Evolutionary conservation across 768 basidiomycete genomes (phyloP), one percentile per base, ranked within the genome.

Genomic region (Leccinellum albellum): DNA sequence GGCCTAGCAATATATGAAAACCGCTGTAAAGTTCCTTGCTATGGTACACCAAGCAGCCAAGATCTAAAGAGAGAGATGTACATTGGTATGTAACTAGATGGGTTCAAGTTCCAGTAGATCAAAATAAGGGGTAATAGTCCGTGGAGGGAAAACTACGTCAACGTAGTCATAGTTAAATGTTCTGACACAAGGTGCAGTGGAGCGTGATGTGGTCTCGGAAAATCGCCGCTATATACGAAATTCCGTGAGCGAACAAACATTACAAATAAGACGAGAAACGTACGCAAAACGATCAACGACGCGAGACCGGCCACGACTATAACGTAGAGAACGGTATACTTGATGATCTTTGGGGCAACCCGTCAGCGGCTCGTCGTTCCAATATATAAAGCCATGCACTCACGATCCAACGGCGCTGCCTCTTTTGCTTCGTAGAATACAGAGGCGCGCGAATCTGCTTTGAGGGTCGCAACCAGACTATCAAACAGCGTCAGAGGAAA

Each of bases 381-480:
- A 37, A 14, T n/a, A 7, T 7, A 15, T 24, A 50, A 31, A 8
- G 40, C 14, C 26, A 32, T 56, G 17, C 24, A 78, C 82, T 61
- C 63, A 88, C 89, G 66, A 96, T 96, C 89, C 91, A 94, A 64
- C 95, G 78, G 55, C 95, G 82, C 70, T 94, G 91, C 62, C 89
- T 81, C 77, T 93, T 91, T 75, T 95, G 93, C 75, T 95, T 94
- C 54, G 90, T 91, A 13, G 91, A 94, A 80, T 94, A 98, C 56
- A 98, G 79, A 12, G 94, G 94, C 21, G 94, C 79, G 35, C 93
- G 88, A 59, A 96, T 96, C 73, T 95, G 94, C 75, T 93, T 94
- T 48, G 91, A 93, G 3, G 93, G 93, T 45, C 91, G 88, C 49
- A 98, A 81, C 95, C 97, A 98, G 80, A 98, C 90, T 93, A 55